A percentile compares a stretch with the other conserved stretches of the same genome.
Evolutionary conservation across 2,329 filamentous ascomycete genomes (phyloP).

Genomic region (Stachybotrys chartarum): DNA sequence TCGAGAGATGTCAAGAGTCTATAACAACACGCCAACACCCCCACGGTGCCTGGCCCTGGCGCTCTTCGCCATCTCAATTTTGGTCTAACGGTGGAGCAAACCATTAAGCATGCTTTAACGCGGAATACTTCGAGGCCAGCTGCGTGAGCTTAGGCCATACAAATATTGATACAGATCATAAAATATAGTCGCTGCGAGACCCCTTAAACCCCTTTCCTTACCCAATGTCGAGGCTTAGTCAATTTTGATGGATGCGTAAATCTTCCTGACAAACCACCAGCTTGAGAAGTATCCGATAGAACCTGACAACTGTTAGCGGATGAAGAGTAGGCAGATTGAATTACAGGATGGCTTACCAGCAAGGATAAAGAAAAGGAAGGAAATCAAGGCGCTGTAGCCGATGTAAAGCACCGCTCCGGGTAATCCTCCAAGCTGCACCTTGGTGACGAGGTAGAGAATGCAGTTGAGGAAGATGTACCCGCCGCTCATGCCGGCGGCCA

Average conservation of each 20-base stretch:
- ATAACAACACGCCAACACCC: background rate
- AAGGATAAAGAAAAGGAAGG: constrained; percentile 86
- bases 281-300: constrained; percentile 94
- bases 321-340: background rate
- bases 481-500: constrained; percentile 83
- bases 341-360: constrained; percentile 60
- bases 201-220: background rate
- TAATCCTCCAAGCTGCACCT: constrained; percentile 76
- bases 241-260: constrained; percentile 97
- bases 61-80: background rate
- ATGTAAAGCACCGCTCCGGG: constrained; percentile 87
- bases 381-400: constrained; percentile 85
- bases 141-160: background rate
- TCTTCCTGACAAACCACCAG: constrained; percentile 89
- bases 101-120: background rate
- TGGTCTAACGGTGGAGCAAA: background rate
- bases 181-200: background rate
- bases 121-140: background rate
- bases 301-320: constrained; percentile 43
- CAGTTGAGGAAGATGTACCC: constrained; percentile 90
- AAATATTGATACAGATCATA: background rate
- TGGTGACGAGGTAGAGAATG: constrained; percentile 82
- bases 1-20: background rate
- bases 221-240: constrained; percentile 46
- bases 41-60: background rate